Base-by-base conservation (phyloP, 495 filamentous ascomycete genomes). In the Neurospora sp. region DNA sequence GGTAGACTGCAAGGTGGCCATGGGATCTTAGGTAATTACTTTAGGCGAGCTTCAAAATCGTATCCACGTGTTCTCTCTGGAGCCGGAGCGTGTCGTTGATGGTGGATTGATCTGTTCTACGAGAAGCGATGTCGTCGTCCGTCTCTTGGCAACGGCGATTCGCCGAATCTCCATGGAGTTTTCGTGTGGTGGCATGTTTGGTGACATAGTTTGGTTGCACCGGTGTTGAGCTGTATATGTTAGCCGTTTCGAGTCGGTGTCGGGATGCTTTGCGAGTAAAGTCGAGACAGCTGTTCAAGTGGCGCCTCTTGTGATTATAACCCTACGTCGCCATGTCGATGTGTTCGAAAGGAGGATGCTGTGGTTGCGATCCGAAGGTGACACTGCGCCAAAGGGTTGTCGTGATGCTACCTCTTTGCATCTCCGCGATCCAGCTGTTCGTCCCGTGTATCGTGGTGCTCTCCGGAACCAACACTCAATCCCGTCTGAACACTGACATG, bases 1-100 rank as follows among this genome's bases (percentile, higher is more conserved):
- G 6, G 75, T 94, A 77, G 85, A 86, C 76, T 83, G 82, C 80
- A 85, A 86, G 78, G 83, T 86, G 38, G 80, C 75, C n/a, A 71
- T 77, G 71, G 79, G 78, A 48, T 85, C 79, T 62, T 86, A 77
- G 62, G 10, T n/a, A n/a, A n/a, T 62, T 1, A 3, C 42, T 12
- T 18, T 18, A 1, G 54, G 8, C 14, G 6, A 62, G 54, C 54
- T 62, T 62, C 27, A 31, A 18, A 62, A 62, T 62, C 12, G 54
- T 16, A 62, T 62, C 54, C 54, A 62, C 54, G 54, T 66, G 27
- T 66, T 66, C 20, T 35, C 20, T 23, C n/a, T 5, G 44, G 1
- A 5, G 4, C 44, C 44, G 44, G 44, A 23, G 46, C 4, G 46
- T 54, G 46, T 12, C 20, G 48, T 14, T 14, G 48, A 59, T 48